A percentile compares a stretch with the other conserved stretches of the same genome.
Conservation (phyloP, 1,139 yeast genomes). For the Blastobotrys indianensis region DNA sequence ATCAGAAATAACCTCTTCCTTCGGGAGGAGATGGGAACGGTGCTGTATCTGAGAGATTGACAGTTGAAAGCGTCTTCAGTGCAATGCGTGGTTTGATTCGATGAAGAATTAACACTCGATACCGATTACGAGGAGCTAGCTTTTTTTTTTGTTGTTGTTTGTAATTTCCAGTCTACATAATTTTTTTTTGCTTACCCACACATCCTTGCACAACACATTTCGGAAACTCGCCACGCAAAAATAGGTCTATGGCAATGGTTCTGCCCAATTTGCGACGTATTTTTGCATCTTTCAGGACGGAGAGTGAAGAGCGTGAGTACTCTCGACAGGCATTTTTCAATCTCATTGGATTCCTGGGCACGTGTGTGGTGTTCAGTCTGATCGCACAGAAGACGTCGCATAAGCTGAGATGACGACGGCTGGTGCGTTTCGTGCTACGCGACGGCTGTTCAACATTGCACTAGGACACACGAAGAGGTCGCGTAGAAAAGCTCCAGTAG, state of each 20-base stretch:
- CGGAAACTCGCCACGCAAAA: too few species aligned
- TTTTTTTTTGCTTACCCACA: too few species aligned
- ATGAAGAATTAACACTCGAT: slow-evolving; percentile 47
- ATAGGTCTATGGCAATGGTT: slow-evolving; percentile 22
- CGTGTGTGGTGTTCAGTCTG: slow-evolving; percentile 74
- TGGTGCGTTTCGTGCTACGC: neutral
- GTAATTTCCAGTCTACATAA: neutral
- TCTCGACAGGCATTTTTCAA: slow-evolving; percentile 80
- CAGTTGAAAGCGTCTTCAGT: slow-evolving; percentile 51
- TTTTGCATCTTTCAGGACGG: slow-evolving; percentile 77
- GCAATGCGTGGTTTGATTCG: slow-evolving; percentile 62
- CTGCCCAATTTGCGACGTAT: slow-evolving; percentile 67
- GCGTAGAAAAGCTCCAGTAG: too few species aligned
- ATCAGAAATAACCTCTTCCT: slow-evolving; percentile 48
- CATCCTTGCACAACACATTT: too few species aligned
- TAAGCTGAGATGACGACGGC: slow-evolving; percentile 1
- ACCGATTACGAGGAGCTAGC: slow-evolving; percentile 58
- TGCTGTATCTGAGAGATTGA: slow-evolving; percentile 61
- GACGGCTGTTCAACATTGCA: too few species aligned
- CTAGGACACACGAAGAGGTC: too few species aligned
- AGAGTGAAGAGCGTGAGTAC: slow-evolving; percentile 73
- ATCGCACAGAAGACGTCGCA: slow-evolving; percentile 56
- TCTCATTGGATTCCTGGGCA: slow-evolving; percentile 70
- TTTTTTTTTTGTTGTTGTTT: neutral
- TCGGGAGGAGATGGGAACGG: slow-evolving; percentile 50